These are phyloP conservation scores for Prunus campanulata DNA, from an alignment of 306 rosid species.

Conservation along the genomic window DNA sequence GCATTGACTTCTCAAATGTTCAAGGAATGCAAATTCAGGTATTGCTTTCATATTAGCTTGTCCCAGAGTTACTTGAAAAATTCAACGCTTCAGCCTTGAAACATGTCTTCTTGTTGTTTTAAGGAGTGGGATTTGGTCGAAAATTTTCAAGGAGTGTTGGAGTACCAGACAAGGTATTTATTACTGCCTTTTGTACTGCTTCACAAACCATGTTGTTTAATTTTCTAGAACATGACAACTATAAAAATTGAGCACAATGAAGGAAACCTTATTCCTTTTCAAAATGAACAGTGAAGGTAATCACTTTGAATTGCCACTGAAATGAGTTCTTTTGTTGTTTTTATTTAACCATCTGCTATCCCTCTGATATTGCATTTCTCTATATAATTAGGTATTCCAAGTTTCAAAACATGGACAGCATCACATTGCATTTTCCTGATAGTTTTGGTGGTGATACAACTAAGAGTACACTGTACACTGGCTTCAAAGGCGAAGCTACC, in stretches of 20 bases:
- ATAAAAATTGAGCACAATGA: background rate
- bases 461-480: slow-evolving; percentile 58
- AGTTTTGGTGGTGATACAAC: slow-evolving; percentile 84
- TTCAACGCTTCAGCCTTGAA: slow-evolving; percentile 22
- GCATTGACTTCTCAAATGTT: slow-evolving; percentile 97
- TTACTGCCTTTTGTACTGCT: slow-evolving; percentile 17
- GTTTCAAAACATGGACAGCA: no score
- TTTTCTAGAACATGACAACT: background rate
- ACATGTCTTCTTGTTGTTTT: slow-evolving; percentile 23
- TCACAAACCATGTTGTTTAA: slow-evolving; percentile 2
- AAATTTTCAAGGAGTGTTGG: slow-evolving; percentile 87
- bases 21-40: slow-evolving; percentile 97
- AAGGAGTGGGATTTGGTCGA: slow-evolving; percentile 99
- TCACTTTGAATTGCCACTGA: background rate
- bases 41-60: slow-evolving; percentile 24
- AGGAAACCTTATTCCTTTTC: background rate
- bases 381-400: no score
- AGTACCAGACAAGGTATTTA: slow-evolving; percentile 92
- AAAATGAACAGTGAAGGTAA: background rate
- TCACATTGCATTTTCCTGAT: slow-evolving; percentile 35
- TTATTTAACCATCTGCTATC: slow-evolving; percentile 17
- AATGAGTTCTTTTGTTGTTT: background rate
- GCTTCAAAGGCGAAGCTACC: slow-evolving; percentile 96
- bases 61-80: slow-evolving; percentile 21
- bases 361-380: no score